Evolutionary conservation across 805 yeast genomes (phyloP), one percentile per base, ranked within the genome.

Genomic region (Wickerhamomyces queroliae): DNA sequence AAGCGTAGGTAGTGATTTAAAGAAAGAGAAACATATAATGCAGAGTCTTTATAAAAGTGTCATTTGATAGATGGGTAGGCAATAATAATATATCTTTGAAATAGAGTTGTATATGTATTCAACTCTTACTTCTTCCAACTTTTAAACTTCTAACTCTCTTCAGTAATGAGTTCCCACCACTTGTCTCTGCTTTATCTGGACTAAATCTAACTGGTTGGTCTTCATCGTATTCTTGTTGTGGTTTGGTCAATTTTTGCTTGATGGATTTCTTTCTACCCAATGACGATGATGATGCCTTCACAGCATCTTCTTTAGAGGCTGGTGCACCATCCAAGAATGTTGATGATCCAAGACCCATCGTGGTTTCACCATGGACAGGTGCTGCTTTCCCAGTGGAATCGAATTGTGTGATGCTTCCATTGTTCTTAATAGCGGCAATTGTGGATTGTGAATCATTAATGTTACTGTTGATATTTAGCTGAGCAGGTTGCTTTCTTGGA

Each of bases 261-360:
- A 88, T 59, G n/a, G 95, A 84, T 66, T 86, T 87, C 62, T 89
- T 88, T 60, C 97, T 77, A 24, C 80, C 77, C 44, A 90, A 62
- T 1, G n/a, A n/a, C 47, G 65, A 42, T 51, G 56, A 46, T 46
- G 50, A 36, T 4, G 59, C 55, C 29, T 63, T 70, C 28, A 67
- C 70, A 28, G 61, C 61, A n/a, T 74, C 76, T 15, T 59, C 58
- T 21, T 63, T 60, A 40, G 82, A 62, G 5, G 97, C 99, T 12
- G 98, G 98, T 0, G 97, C 93, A 26, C 99, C 99, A 60, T 93
- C 96, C 44, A 91, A 59, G 58, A 91, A 91, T 0, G 99, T 91
- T 2, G 96, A 75, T 1, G 91, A 76, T 3, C 99, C 99, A 32
- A 93, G 70, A 1, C 99, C 99, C 38, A 83, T 71, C 1, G 97